A percentile compares a stretch with the other conserved stretches of the same genome.
These are phyloP conservation scores for Peronospora tabacina DNA, from an alignment of 352 stramenopile genomes.

Conservation along the genomic window DNA sequence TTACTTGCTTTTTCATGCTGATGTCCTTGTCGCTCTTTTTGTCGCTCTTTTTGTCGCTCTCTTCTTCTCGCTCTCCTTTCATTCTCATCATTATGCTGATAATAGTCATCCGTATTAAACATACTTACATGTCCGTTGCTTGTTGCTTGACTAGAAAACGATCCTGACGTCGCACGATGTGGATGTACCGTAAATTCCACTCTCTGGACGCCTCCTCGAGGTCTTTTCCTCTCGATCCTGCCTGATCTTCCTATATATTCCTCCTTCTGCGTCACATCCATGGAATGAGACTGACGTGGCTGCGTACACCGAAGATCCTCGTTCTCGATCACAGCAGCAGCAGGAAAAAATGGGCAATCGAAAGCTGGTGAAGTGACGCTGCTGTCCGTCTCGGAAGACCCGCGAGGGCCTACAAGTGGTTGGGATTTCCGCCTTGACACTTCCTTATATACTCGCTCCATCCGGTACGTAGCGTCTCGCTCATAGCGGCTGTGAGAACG, in stretches of 20 bases:
- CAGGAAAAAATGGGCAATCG: slow-evolving; percentile 6
- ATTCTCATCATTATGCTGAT: slow-evolving; percentile 15
- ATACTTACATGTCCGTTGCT: slow-evolving; percentile 12
- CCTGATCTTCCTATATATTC: not conserved
- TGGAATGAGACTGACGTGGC: not conserved
- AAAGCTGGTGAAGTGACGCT: slow-evolving; percentile 17
- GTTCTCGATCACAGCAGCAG: slow-evolving; percentile 6
- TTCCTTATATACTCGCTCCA: slow-evolving; percentile 48
- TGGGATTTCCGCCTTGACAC: slow-evolving; percentile 36
- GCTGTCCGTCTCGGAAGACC: slow-evolving; percentile 26
- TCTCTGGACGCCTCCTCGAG: slow-evolving; percentile 18
- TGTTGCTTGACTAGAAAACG: slow-evolving; percentile 10
- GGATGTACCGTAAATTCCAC: slow-evolving; percentile 25
- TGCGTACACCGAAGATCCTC: slow-evolving; percentile 11
- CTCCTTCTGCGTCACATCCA: not conserved
- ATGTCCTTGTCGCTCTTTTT: slow-evolving; percentile 16
- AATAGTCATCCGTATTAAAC: slow-evolving; percentile 7
- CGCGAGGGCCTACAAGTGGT: slow-evolving; percentile 7
- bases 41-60: slow-evolving; percentile 18
- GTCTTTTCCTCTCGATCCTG: slow-evolving; percentile 8
- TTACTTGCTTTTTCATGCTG: slow-evolving; percentile 17
- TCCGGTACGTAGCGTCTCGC: slow-evolving; percentile 33
- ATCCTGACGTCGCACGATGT: slow-evolving; percentile 6
- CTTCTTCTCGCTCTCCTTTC: slow-evolving; percentile 15
- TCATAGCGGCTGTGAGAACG: slow-evolving; percentile 6